Percentiles rank a stretch among this genome's conserved stretches.
Evolutionary conservation across 306 rosid genomes (phyloP).

Genomic region (Cicer judaicum): DNA sequence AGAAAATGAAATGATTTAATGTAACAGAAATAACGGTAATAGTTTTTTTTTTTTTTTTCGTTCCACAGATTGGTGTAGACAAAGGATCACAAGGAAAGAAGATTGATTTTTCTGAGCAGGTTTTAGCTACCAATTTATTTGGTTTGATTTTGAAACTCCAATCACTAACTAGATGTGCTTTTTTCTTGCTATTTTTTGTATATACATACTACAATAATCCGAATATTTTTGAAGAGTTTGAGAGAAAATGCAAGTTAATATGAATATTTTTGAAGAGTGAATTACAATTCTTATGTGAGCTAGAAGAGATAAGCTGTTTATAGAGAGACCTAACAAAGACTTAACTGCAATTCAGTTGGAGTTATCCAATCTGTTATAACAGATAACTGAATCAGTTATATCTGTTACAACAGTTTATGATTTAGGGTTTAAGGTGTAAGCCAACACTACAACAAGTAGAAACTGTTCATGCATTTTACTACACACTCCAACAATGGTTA

Average conservation of each 20-base stretch:
- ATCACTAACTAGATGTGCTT: not conserved
- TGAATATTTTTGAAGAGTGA: not conserved
- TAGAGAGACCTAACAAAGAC: not conserved
- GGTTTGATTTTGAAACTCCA: slow-evolving; percentile 9
- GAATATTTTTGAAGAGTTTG: not conserved
- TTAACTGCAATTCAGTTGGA: not conserved
- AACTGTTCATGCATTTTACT: not conserved
- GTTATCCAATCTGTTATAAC: not conserved
- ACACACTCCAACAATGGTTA: not conserved
- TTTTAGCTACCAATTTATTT: slow-evolving; percentile 33
- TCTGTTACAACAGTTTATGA: not conserved
- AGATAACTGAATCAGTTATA: not conserved
- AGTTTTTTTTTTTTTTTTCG: not conserved
- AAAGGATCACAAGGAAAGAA: slow-evolving; percentile 76
- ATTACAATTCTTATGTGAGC: not conserved
- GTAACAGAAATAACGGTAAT: no score
- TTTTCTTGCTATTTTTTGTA: slow-evolving; percentile 30
- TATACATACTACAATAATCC: not conserved
- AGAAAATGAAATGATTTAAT: no score
- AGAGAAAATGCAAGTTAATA: not conserved
- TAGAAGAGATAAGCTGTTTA: not conserved
- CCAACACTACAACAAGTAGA: not conserved
- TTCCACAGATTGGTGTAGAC: slow-evolving; percentile 84
- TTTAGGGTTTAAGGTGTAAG: not conserved
- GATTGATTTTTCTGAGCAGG: slow-evolving; percentile 78